Conservation (phyloP, 2,329 filamentous ascomycete species). For the Ophiostoma novo-ulmi region DNA sequence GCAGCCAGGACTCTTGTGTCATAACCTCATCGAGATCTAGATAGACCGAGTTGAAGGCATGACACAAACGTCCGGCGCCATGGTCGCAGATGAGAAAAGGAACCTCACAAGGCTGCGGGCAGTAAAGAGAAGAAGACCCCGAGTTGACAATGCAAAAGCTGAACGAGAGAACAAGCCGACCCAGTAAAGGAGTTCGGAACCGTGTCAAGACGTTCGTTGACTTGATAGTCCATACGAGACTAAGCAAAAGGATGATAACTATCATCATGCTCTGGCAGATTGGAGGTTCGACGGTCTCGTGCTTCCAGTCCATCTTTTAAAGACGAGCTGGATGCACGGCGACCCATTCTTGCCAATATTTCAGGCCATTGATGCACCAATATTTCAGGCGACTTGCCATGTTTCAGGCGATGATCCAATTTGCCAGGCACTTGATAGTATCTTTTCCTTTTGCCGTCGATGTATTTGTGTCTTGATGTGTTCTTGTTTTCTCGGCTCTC, state of each 20-base stretch:
- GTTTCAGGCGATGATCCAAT: not conserved
- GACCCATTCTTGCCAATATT: conserved; percentile 12
- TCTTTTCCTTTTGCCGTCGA: not conserved
- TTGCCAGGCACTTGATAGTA: not conserved
- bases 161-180: conserved; percentile 5
- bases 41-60: not conserved
- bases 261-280: not conserved
- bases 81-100: conserved; percentile 15
- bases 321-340: conserved; percentile 1
- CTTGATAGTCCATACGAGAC: not conserved
- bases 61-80: conserved; percentile 9
- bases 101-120: not conserved
- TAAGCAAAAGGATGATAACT: not conserved
- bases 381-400: not conserved
- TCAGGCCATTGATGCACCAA: conserved; percentile 3
- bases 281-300: conserved; percentile 8
- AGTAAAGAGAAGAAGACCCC: not conserved
- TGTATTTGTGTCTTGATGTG: conserved; percentile 2
- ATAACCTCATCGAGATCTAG: not conserved
- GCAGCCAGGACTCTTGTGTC: conserved; percentile 10
- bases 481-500: conserved; percentile 10
- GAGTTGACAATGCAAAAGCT: conserved; percentile 15
- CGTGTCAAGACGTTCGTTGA: not conserved
- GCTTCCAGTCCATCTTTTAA: conserved; percentile 9
- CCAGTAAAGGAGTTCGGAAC: not conserved